Base-by-base conservation (phyloP, 352 stramenopile species). In the Pythium sp. region DNA sequence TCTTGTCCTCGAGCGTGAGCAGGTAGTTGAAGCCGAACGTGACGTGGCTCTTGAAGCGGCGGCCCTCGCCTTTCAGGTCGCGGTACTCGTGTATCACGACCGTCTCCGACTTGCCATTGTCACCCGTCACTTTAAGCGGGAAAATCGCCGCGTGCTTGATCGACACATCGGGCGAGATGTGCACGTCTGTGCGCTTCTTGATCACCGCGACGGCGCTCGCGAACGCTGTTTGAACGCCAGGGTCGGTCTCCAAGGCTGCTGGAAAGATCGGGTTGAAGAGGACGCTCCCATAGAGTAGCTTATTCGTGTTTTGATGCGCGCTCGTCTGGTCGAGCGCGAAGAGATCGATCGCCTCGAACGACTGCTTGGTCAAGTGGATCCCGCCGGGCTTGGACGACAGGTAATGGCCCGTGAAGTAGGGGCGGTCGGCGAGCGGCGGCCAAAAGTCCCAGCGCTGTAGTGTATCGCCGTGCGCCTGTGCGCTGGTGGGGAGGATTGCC, bases 91-190 rank as follows among this genome's bases (percentile, higher is more conserved):
- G 84, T 5, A 92, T n/a, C 32, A 94, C 78, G n/a, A 74, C 72
- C 70, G 90, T 90, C 55, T 91, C 76, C 1, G 80, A 82, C 51
- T 73, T 69, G 5, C 86, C 86, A 26, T 93, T 92, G 65, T 93
- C 86, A 20, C 82, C 86, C 6, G 84, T 94, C 2, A 81, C 71
- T 3, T 81, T 74, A 6, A 93, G 67, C 6, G 86, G 75, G 12
- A 83, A 77, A 20, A 87, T 66, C 9, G 74, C 72, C 0, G 80
- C 78, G 15, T 69, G 62, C 3, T 51, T 46, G 26, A 92, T 18
- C 32, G 64, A 63, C 22, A 84, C 71, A 41, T 72, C 65, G 4
- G 76, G 62, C 24, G 81, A 90, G 55, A 89, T 54, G 65, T 82
- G 72, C 24, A 83, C 76, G 20, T 74, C 74, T 1, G 68, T 54